These are phyloP conservation scores for Brassica rapa DNA, from an alignment of 345 rosid genomes.

Conservation along the genomic window DNA sequence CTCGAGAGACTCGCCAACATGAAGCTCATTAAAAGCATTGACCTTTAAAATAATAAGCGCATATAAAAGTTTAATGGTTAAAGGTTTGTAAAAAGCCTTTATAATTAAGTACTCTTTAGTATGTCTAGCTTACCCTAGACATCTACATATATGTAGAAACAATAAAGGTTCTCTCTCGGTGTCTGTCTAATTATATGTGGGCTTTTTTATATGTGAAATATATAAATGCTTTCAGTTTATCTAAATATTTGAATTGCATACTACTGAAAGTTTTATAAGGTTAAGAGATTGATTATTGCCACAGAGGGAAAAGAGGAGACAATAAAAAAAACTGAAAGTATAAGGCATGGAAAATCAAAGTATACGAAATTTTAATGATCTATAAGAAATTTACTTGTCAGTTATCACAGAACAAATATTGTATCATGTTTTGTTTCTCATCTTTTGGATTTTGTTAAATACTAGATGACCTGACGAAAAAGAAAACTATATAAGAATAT, in stretches of 20 bases:
- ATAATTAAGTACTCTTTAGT: background rate
- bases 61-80: background rate
- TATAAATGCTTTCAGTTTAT: background rate
- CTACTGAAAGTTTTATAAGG: background rate
- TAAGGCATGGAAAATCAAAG: too few relatives aligned
- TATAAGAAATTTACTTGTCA: too few relatives aligned
- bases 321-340: too few relatives aligned
- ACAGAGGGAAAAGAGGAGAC: too few relatives aligned
- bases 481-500: too few relatives aligned
- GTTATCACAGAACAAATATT: too few relatives aligned
- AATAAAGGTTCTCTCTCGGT: background rate
- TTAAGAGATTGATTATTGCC: background rate
- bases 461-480: too few relatives aligned
- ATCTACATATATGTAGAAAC: constrained; percentile 5
- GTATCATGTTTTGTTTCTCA: too few relatives aligned
- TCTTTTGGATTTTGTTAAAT: too few relatives aligned
- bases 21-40: constrained; percentile 36
- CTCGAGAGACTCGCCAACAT: constrained; percentile 65
- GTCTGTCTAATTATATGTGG: background rate
- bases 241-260: background rate
- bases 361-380: too few relatives aligned
- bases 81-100: background rate
- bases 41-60: constrained; percentile 5
- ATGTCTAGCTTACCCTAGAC: constrained; percentile 3
- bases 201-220: constrained; percentile 10